phyloP scores from a whole-genome alignment of 2,329 filamentous ascomycete genomes.

The Pseudofabraea citricarpa region DNA sequence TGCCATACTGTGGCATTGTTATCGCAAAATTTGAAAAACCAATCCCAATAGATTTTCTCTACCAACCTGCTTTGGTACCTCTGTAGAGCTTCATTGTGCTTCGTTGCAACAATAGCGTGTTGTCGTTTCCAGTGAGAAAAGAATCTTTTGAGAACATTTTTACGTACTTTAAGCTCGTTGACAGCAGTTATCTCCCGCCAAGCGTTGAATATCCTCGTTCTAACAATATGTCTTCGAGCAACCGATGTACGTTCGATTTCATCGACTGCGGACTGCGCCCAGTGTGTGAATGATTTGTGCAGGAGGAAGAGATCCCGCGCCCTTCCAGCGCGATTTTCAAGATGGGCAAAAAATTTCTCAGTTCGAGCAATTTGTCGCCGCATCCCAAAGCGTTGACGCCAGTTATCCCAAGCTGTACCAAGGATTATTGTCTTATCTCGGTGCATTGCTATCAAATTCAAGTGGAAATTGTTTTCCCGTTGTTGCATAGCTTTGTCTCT shows the following conservation, averaged over 20 bases:
- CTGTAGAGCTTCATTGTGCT: constrained; percentile 23
- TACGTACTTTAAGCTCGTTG: constrained; percentile 38
- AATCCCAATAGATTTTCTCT: constrained; percentile 24
- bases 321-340: constrained; percentile 55
- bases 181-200: constrained; percentile 59
- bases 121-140: constrained; percentile 41
- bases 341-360: constrained; percentile 46
- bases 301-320: constrained; percentile 63
- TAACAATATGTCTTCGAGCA: constrained; percentile 66
- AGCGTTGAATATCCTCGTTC: constrained; percentile 62
- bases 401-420: constrained; percentile 45
- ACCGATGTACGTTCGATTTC: constrained; percentile 61
- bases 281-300: constrained; percentile 62
- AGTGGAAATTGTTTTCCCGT: constrained; percentile 30
- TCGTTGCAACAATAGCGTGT: constrained; percentile 16
- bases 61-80: constrained; percentile 25
- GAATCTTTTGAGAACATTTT: constrained; percentile 49
- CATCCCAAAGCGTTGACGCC: constrained; percentile 33
- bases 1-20: constrained; percentile 15
- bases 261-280: constrained; percentile 61
- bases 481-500: constrained; percentile 23
- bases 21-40: constrained; percentile 30
- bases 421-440: constrained; percentile 47
- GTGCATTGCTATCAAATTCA: constrained; percentile 39
- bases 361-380: constrained; percentile 31